Conservation (phyloP, 805 yeast genomes). For the Barnettozyma siamensis region DNA sequence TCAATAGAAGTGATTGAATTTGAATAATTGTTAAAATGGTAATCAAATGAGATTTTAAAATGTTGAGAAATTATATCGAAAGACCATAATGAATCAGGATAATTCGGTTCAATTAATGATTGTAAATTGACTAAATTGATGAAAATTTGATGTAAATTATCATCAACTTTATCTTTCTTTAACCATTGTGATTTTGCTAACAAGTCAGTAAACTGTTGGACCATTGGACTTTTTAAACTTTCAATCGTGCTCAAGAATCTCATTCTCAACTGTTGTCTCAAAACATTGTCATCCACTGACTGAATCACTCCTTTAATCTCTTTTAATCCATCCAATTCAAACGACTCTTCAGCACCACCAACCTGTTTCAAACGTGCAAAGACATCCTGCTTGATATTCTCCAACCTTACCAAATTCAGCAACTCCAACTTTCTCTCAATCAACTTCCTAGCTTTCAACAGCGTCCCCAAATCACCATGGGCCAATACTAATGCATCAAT, state of each 20-base stretch:
- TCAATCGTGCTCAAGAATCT: slow-evolving; percentile 9
- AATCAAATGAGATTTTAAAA: slow-evolving; percentile 43
- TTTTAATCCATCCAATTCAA: slow-evolving; percentile 12
- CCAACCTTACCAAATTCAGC: not conserved
- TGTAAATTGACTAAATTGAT: slow-evolving; percentile 15
- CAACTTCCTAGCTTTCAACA: slow-evolving; percentile 15
- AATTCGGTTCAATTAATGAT: slow-evolving; percentile 7
- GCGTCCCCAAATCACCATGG: slow-evolving; percentile 15
- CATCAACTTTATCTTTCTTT: slow-evolving; percentile 5
- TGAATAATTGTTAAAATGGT: slow-evolving; percentile 41
- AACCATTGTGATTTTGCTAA: slow-evolving; percentile 17
- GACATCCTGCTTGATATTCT: not conserved
- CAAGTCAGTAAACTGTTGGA: slow-evolving; percentile 6
- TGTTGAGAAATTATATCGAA: slow-evolving; percentile 40
- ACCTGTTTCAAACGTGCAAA: not conserved
- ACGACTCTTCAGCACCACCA: slow-evolving; percentile 8
- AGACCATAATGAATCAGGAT: slow-evolving; percentile 48
- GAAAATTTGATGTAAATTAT: slow-evolving; percentile 4
- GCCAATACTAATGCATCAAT: slow-evolving; percentile 21
- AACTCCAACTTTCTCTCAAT: slow-evolving; percentile 3
- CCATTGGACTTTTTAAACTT: slow-evolving; percentile 11
- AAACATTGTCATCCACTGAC: not conserved
- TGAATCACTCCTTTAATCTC: slow-evolving; percentile 6
- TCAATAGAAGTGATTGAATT: slow-evolving; percentile 40
- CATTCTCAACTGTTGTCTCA: not conserved